A percentile compares a stretch with the other conserved stretches of the same genome.
Evolutionary conservation across 495 filamentous ascomycete genomes (phyloP).

Genomic region (Penicillium angulare): DNA sequence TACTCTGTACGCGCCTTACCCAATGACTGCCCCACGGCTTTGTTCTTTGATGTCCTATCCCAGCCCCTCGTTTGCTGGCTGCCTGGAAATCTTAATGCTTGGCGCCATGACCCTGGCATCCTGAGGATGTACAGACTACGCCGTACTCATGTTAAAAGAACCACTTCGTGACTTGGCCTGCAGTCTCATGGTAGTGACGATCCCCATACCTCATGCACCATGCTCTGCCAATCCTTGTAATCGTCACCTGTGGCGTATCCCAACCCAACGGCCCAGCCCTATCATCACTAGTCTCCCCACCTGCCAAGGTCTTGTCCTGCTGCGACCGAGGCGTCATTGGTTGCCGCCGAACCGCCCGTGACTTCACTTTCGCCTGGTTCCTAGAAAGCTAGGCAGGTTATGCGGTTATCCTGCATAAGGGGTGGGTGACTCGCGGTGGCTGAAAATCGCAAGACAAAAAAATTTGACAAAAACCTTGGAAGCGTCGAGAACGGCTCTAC

Average conservation of each 20-base stretch:
- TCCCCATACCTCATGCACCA: not conserved
- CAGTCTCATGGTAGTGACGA: constrained; percentile 7
- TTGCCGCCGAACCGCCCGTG: not conserved
- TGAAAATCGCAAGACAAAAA: constrained; percentile 1
- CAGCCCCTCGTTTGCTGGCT: constrained; percentile 21
- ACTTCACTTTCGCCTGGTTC: constrained; percentile 14
- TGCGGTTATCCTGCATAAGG: not conserved
- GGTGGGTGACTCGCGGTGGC: constrained; percentile 1
- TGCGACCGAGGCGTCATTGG: constrained; percentile 13
- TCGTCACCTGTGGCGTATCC: constrained; percentile 4
- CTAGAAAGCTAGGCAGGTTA: not conserved
- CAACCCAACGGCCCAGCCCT: constrained; percentile 24
- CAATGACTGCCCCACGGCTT: not conserved
- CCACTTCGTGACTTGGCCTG: not conserved
- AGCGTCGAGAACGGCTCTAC: too few relatives aligned
- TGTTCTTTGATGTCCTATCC: constrained; percentile 20
- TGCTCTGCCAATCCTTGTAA: not conserved
- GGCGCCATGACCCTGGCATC: constrained; percentile 9
- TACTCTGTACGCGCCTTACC: not conserved
- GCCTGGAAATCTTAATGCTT: constrained; percentile 20
- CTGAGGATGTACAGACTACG: not conserved
- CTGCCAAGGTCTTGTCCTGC: constrained; percentile 18
- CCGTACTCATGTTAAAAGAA: not conserved
- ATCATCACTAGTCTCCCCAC: constrained; percentile 14
- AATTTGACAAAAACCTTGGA: not conserved